These are phyloP conservation scores for Ganoderma meredithae DNA, from an alignment of 1,284 basidiomycete genomes.

Conservation along the genomic window DNA sequence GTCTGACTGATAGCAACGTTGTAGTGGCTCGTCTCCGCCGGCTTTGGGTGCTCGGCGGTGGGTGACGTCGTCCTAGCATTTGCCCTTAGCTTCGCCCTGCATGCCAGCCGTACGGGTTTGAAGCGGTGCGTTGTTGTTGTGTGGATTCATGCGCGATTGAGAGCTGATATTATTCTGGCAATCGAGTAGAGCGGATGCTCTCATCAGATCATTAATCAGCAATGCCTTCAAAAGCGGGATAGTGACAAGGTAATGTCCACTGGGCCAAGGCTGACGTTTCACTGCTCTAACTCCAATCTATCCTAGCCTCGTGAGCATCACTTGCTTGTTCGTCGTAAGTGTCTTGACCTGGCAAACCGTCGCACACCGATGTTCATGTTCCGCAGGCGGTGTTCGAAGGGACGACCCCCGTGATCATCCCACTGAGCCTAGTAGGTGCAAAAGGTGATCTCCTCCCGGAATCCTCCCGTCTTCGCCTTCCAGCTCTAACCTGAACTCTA, in stretches of 20 bases:
- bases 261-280: background rate
- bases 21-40: slow-evolving; percentile 3
- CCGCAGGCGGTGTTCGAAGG: slow-evolving; percentile 5
- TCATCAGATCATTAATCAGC: slow-evolving; percentile 2
- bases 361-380: background rate
- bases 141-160: too few species aligned
- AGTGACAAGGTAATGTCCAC: background rate
- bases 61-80: background rate
- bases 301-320: background rate
- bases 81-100: background rate
- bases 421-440: background rate
- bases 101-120: background rate
- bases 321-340: background rate
- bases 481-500: background rate
- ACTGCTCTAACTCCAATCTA: background rate
- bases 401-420: slow-evolving; percentile 1
- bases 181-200: background rate
- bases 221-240: slow-evolving; percentile 3
- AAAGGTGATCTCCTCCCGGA: background rate
- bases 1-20: background rate
- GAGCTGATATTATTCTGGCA: background rate
- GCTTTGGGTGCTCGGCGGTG: background rate
- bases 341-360: background rate
- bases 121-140: background rate
- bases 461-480: background rate